Base-by-base conservation (phyloP, 139 green algal genomes). In the Trebouxia sp. region DNA sequence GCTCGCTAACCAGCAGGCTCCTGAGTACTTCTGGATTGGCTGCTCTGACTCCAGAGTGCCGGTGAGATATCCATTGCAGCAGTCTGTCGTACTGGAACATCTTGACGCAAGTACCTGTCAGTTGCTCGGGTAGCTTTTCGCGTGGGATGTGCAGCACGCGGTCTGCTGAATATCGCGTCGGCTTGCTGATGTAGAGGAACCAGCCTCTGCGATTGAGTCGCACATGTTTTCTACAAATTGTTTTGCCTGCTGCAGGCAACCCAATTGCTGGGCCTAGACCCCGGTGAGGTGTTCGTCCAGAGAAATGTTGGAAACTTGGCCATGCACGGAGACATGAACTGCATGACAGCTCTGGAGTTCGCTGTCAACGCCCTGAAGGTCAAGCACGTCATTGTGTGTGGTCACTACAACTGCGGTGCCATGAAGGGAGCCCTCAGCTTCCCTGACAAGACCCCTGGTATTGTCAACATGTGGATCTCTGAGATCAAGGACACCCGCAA, bases 291-390 rank as follows among this genome's bases (percentile, higher is more conserved):
- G 26, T 97, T 97, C 79, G 90, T 94, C 42, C 89, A 97, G 82
- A 87, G 93, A 82, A 97, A 97, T 75, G 91, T 97, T 28, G 93
- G 93, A 78, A 96, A 96, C 86, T 84, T 94, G 79, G 92, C 90
- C 30, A 91, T 75, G 28, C 92, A 94, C 84, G 91, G 91, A 30
- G 93, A 97, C 87, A 83, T 95, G 82, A 97, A 97, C 78, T 83
- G 78, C 75, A 94, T 94, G 91, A 65, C 82, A 35, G 91, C 85
- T 81, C 75, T 95, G 32, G 92, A 96, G 83, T 96, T 92, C 83
- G 83, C 89, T 1, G 88, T 96, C 11, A 90, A 84, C 50, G 81
- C 79, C 28, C 85, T 96, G 37, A 93, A 94, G 84, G 92, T 96
- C 14, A 92, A 91, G 77, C 91, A 94, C 80, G 80, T 97, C 67